Conservation (phyloP, 495 filamentous ascomycete species). For the Penicillium goetzii region DNA sequence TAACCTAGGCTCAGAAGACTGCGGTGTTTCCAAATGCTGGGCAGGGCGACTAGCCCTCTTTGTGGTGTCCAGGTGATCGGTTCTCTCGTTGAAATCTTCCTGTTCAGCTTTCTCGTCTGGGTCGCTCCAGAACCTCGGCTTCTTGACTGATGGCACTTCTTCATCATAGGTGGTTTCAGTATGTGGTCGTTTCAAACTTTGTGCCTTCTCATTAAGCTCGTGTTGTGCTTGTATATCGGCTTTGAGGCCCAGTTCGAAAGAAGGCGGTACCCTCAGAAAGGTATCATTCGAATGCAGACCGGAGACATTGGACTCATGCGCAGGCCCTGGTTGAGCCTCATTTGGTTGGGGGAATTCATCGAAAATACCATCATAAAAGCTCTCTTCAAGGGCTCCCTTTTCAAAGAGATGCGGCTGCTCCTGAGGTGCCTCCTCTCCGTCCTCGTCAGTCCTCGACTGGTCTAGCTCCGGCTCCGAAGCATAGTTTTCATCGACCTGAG, state of each 20-base stretch:
- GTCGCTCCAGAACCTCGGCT: constrained; percentile 30
- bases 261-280: not conserved
- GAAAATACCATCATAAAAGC: constrained; percentile 36
- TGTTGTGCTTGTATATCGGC: not conserved
- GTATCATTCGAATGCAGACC: constrained; percentile 1
- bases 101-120: not conserved
- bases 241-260: not conserved
- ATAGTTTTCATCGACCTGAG: constrained; percentile 33
- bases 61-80: not conserved
- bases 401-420: not conserved
- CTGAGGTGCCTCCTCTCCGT: constrained; percentile 6
- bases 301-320: constrained; percentile 3
- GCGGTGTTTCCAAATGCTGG: constrained; percentile 1
- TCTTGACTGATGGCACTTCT: constrained; percentile 29
- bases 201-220: not conserved
- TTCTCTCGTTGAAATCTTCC: not conserved
- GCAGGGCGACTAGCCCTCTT: not conserved
- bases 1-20: constrained; percentile 26
- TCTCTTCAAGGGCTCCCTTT: constrained; percentile 18
- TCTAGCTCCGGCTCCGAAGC: constrained; percentile 10
- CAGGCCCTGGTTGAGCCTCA: constrained; percentile 8
- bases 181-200: constrained; percentile 18
- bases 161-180: constrained; percentile 8
- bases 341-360: constrained; percentile 26
- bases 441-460: constrained; percentile 4